Evolutionary conservation across 1,284 basidiomycete genomes (phyloP).

Genomic region (Rhodotorula sp.): DNA sequence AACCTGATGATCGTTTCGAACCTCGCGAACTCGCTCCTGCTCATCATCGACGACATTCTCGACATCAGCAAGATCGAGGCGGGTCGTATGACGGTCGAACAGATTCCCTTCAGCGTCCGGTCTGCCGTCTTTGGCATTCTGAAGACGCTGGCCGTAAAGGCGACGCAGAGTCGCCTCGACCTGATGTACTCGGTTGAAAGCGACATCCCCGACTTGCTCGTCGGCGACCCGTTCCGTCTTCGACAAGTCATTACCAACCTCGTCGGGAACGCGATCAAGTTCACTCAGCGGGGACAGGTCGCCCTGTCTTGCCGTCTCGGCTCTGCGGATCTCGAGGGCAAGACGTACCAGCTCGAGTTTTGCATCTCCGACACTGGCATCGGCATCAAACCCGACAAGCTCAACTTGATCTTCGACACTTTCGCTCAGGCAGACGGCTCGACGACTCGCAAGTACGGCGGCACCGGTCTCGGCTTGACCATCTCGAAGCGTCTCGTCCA

Average conservation of each 20-base stretch:
- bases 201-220: slow-evolving; percentile 92
- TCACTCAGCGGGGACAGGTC: slow-evolving; percentile 89
- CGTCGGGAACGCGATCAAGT: slow-evolving; percentile 92
- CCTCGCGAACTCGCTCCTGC: slow-evolving; percentile 83
- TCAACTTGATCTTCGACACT: slow-evolving; percentile 98
- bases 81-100: slow-evolving; percentile 99
- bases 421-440: slow-evolving; percentile 94
- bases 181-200: slow-evolving; percentile 95
- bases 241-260: slow-evolving; percentile 93
- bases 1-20: slow-evolving; percentile 94
- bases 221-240: slow-evolving; percentile 87
- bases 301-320: slow-evolving; percentile 80
- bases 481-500: slow-evolving; percentile 77
- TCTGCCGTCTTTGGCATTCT: slow-evolving; percentile 96
- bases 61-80: slow-evolving; percentile 99
- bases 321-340: slow-evolving; percentile 61
- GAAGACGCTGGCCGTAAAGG: slow-evolving; percentile 96
- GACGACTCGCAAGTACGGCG: slow-evolving; percentile 79
- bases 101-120: slow-evolving; percentile 95
- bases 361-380: slow-evolving; percentile 98
- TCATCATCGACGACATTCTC: slow-evolving; percentile 98
- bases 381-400: slow-evolving; percentile 97
- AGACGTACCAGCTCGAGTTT: slow-evolving; percentile 87
- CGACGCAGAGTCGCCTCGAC: slow-evolving; percentile 95
- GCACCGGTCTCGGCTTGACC: slow-evolving; percentile 87